Evolutionary conservation across 2,329 filamentous ascomycete species (phyloP).

Genomic region (Periconia digitata): DNA sequence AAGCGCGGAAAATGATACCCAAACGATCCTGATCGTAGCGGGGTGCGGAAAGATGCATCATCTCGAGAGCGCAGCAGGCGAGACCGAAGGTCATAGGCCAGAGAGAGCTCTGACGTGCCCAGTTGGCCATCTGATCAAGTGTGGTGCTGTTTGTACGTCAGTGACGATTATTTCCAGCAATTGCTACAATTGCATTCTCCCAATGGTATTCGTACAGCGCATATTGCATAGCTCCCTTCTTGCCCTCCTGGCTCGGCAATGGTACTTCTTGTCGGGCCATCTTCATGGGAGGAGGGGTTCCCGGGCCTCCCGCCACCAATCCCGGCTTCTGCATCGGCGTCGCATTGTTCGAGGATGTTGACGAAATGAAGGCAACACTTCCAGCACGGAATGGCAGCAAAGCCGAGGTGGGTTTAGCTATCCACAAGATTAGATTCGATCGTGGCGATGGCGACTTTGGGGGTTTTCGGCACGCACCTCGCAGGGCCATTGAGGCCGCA

Average conservation of each 20-base stretch:
- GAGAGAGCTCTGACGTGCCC: constrained; percentile 83
- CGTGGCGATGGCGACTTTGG: constrained; percentile 13
- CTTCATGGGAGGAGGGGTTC: constrained; percentile 55
- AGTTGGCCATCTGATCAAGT: constrained; percentile 80
- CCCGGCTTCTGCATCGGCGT: constrained; percentile 55
- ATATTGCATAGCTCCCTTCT: constrained; percentile 81
- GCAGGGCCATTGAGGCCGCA: constrained; percentile 56
- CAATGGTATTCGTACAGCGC: constrained; percentile 67
- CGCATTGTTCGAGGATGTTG: constrained; percentile 65
- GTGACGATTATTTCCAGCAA: constrained; percentile 3
- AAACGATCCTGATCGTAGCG: constrained; percentile 89
- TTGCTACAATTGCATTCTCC: background rate
- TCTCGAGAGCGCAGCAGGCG: constrained; percentile 88
- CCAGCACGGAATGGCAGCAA: constrained; percentile 65
- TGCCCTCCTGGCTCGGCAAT: constrained; percentile 74
- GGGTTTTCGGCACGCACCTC: constrained; percentile 48
- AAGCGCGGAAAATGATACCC: constrained; percentile 90
- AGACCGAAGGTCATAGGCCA: constrained; percentile 92
- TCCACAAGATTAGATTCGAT: constrained; percentile 29
- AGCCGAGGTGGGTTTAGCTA: constrained; percentile 67
- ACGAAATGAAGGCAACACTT: constrained; percentile 65
- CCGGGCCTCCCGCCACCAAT: constrained; percentile 57
- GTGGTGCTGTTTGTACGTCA: constrained; percentile 61
- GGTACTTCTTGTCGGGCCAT: constrained; percentile 69
- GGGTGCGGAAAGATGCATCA: constrained; percentile 93